Percentiles rank a stretch among this genome's conserved stretches.
Evolutionary conservation across 2,329 filamentous ascomycete species (phyloP).

Genomic region (Colletotrichum magnum): DNA sequence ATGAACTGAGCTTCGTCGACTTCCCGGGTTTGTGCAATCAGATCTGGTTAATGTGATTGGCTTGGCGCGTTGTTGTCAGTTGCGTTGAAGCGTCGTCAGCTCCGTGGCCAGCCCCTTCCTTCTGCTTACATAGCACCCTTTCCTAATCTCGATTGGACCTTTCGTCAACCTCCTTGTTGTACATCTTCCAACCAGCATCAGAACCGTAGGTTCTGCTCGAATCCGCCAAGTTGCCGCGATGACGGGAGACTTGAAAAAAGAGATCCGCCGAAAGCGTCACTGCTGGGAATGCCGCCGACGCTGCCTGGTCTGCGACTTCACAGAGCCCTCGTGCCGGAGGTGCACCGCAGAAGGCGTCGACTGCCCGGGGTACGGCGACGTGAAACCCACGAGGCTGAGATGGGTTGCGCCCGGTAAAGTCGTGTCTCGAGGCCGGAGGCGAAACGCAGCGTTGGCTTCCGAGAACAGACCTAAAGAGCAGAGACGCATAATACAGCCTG

Average conservation of each 20-base stretch:
- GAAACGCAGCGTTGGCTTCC: background rate
- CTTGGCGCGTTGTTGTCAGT: background rate
- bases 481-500: background rate
- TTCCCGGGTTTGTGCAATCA: background rate
- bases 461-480: background rate
- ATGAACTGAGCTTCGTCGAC: background rate
- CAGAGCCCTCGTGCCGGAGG: slow-evolving; percentile 17
- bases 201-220: no score
- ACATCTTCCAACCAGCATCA: background rate
- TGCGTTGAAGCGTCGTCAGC: background rate
- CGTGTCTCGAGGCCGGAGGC: background rate
- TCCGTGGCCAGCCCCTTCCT: background rate
- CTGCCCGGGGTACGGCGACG: slow-evolving; percentile 20
- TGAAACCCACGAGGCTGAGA: slow-evolving; percentile 5
- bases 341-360: slow-evolving; percentile 12
- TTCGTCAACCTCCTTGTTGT: background rate
- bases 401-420: slow-evolving; percentile 15
- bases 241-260: background rate
- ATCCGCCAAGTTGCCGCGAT: background rate
- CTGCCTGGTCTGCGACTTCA: slow-evolving; percentile 20
- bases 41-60: background rate
- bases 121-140: background rate
- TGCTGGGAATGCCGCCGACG: slow-evolving; percentile 33
- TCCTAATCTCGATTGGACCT: background rate
- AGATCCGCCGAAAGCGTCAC: background rate